phyloP scores from a whole-genome alignment of 805 yeast species.

The Tanozyma kutaoensis region DNA sequence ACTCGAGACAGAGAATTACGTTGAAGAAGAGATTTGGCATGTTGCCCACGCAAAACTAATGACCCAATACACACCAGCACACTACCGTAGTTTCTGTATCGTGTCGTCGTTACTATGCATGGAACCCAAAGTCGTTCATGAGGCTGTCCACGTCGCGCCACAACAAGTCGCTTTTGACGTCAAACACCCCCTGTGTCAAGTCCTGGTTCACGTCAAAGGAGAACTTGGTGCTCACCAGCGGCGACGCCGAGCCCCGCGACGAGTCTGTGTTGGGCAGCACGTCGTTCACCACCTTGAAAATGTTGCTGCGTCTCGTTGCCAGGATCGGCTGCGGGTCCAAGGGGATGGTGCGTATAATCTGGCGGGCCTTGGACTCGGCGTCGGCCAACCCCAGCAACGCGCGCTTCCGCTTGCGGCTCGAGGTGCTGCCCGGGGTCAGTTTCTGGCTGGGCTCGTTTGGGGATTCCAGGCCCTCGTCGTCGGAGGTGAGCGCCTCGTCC shows the following conservation, averaged over 20 bases:
- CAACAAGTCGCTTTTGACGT: constrained; percentile 36
- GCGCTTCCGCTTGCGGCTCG: constrained; percentile 29
- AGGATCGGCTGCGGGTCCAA: constrained; percentile 73
- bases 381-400: constrained; percentile 41
- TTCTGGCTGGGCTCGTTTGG: constrained; percentile 10
- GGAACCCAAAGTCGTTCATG: constrained; percentile 88
- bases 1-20: constrained; percentile 97
- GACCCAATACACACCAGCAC: too few species aligned
- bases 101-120: too few species aligned
- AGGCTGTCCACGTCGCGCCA: constrained; percentile 82
- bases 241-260: too few species aligned
- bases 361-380: constrained; percentile 63
- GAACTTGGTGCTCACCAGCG: too few species aligned
- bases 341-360: constrained; percentile 66
- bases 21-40: constrained; percentile 87
- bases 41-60: constrained; percentile 64
- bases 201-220: constrained; percentile 4
- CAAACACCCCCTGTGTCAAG: constrained; percentile 28
- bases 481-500: constrained; percentile 9
- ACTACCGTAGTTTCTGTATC: too few species aligned
- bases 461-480: constrained; percentile 8
- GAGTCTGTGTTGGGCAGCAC: too few species aligned
- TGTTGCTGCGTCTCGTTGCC: constrained; percentile 16
- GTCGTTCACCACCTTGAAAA: constrained; percentile 22
- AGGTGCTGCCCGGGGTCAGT: constrained; percentile 24